phyloP scores from a whole-genome alignment of 768 basidiomycete species.

The Chiua virens region DNA sequence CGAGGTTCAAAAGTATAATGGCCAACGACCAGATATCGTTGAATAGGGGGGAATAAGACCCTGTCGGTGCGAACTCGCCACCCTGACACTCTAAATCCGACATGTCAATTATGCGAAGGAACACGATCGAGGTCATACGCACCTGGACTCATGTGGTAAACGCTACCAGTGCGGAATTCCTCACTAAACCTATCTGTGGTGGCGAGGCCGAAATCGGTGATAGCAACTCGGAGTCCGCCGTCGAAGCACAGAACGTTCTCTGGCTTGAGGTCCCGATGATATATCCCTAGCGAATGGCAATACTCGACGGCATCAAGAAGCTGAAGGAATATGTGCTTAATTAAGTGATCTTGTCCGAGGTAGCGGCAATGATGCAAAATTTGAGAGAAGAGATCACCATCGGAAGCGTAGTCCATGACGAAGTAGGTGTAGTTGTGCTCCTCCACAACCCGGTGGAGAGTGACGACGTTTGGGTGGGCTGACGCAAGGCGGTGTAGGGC shows the following conservation, averaged over 20 bases:
- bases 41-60: constrained; percentile 78
- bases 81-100: constrained; percentile 76
- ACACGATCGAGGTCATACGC: constrained; percentile 24
- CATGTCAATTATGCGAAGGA: constrained; percentile 17
- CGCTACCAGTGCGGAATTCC: constrained; percentile 93
- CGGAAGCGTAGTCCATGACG: constrained; percentile 89
- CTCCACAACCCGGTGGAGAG: constrained; percentile 85
- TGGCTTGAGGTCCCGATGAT: constrained; percentile 96
- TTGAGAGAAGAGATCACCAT: constrained; percentile 91
- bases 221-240: constrained; percentile 70
- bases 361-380: constrained; percentile 76
- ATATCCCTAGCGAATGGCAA: constrained; percentile 89
- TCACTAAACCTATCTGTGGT: constrained; percentile 82
- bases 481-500: constrained; percentile 74
- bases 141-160: constrained; percentile 99
- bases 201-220: constrained; percentile 95
- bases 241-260: constrained; percentile 92
- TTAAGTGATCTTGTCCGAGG: constrained; percentile 79
- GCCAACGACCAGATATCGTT: constrained; percentile 98
- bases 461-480: constrained; percentile 79
- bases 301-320: constrained; percentile 92
- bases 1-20: constrained; percentile 93
- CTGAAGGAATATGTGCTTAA: constrained; percentile 90
- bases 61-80: constrained; percentile 58
- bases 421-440: constrained; percentile 82